A percentile compares a stretch with the other conserved stretches of the same genome.
These are phyloP conservation scores for Cerrena zonata DNA, from an alignment of 1,284 basidiomycete species.

Conservation along the genomic window DNA sequence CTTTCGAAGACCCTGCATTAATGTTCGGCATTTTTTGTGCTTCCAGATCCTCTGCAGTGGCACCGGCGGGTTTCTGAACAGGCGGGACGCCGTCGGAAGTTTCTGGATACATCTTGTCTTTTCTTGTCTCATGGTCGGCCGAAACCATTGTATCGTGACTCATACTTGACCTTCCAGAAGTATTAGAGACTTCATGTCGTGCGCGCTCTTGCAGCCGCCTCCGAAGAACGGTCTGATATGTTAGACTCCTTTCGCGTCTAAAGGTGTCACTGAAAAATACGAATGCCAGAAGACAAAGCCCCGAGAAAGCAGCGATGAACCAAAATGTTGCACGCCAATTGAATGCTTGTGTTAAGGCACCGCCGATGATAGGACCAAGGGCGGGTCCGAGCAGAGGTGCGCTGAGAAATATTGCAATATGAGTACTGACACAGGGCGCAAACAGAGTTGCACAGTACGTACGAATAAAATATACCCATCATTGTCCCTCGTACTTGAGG, in stretches of 20 bases:
- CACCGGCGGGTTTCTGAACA: background rate
- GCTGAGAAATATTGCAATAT: slow-evolving; percentile 11
- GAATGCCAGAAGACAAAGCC: slow-evolving; percentile 52
- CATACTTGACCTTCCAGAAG: background rate
- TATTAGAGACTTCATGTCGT: background rate
- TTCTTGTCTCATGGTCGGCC: background rate
- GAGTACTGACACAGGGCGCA: background rate
- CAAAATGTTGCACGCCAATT: slow-evolving; percentile 79
- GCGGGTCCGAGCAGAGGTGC: slow-evolving; percentile 45
- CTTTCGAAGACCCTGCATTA: background rate
- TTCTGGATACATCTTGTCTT: background rate
- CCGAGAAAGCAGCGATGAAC: slow-evolving; percentile 67
- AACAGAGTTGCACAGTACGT: background rate
- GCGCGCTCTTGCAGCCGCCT: slow-evolving; percentile 8
- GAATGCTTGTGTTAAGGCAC: slow-evolving; percentile 62
- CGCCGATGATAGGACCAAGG: slow-evolving; percentile 69
- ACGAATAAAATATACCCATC: slow-evolving; percentile 70
- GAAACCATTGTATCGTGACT: background rate
- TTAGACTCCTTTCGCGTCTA: slow-evolving; percentile 70
- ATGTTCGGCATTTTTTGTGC: background rate
- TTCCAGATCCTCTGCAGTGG: slow-evolving; percentile 13
- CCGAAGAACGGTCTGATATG: slow-evolving; percentile 62
- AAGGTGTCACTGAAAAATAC: slow-evolving; percentile 79
- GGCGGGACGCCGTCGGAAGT: background rate
- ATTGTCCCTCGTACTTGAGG: slow-evolving; percentile 71